Base-by-base conservation (phyloP, 2,329 filamentous ascomycete genomes). In the Colletotrichum eremochloae region DNA sequence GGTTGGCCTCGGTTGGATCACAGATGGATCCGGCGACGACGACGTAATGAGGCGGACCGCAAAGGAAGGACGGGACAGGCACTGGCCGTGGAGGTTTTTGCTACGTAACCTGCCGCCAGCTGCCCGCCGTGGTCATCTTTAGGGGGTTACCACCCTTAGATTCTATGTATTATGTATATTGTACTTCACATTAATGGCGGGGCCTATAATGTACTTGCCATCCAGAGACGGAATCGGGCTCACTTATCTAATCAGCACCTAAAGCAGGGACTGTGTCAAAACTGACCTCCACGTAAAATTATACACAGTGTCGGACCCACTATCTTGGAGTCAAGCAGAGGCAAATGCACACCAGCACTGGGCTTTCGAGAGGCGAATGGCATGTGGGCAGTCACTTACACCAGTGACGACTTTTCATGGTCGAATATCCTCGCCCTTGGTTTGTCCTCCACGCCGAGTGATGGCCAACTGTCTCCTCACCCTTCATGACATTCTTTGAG, bases 21-120 rank as follows among this genome's bases (percentile, higher is more conserved):
- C 58, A 58, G 68, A 71, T 71, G 65, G 68, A 60, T 65, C 68
- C 52, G 40, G 65, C 68, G 68, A 71, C 68, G 68, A 58, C 68
- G 68, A 71, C 68, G 68, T 71, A 71, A 63, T 71, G 20, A 68
- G 68, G 57, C 64, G n/a, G 65, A 48, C 48, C 53, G 57, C 57
- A 71, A 67, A 67, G 64, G 68, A 63, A 57, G 63, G 46, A 56
- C 55, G 63, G 63, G 65, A 62, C 8, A 46, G 46, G 42, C 20
- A 20, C n/a, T 63, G 64, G 36, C 11, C 36, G n/a, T 62, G 56
- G 29, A 67, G 65, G 56, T 52, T 42, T 44, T 56, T n/a, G 42
- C 52, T 67, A 55, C 55, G 24, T 50, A 33, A 55, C 18, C 36
- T 67, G 44, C 18, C 52, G 64, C 44, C 55, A 61, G 53, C 53